phyloP scores from a whole-genome alignment of 495 filamentous ascomycete genomes.

The Trichoderma gamsii region DNA sequence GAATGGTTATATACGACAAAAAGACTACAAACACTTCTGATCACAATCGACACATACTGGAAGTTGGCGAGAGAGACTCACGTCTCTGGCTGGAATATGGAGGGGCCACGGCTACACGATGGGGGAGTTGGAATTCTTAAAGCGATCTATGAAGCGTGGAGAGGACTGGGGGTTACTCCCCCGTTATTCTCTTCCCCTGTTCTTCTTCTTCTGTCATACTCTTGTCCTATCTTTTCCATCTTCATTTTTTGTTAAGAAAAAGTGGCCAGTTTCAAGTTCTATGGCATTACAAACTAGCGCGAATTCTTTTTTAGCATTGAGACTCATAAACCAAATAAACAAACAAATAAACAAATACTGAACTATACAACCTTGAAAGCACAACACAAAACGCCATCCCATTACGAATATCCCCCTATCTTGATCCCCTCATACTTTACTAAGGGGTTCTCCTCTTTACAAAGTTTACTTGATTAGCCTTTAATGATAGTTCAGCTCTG shows the following conservation, averaged over 20 bases:
- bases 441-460: not conserved
- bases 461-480: not conserved
- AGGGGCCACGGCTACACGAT: not conserved
- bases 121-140: not conserved
- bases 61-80: not conserved
- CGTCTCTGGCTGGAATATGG: not conserved
- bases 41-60: not conserved
- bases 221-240: not conserved
- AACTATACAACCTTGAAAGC: not conserved
- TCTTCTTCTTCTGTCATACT: not conserved
- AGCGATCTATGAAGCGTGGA: too few relatives aligned
- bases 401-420: not conserved
- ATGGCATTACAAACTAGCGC: not conserved
- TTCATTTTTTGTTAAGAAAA: not conserved
- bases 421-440: too few relatives aligned
- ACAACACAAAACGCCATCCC: not conserved
- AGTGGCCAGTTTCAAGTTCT: not conserved
- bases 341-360: not conserved
- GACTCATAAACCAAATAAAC: not conserved
- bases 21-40: not conserved
- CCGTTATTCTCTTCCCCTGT: not conserved
- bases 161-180: not conserved
- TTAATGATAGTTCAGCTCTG: conserved; percentile 42
- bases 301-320: not conserved
- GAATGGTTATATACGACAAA: not conserved